Evolutionary conservation across 129 eudicot genomes (phyloP).

Genomic region (Helianthus tuberosus): DNA sequence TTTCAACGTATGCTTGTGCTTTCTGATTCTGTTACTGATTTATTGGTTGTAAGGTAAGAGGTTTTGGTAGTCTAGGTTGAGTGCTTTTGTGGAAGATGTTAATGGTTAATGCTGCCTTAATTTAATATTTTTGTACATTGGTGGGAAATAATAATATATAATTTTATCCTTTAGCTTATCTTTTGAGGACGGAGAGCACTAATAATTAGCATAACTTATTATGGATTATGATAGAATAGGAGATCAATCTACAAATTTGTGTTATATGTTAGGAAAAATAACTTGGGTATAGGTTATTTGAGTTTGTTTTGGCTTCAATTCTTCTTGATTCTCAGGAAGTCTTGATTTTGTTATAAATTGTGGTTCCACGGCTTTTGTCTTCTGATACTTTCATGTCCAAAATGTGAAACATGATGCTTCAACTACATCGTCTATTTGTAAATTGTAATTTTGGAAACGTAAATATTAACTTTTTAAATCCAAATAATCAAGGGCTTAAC

Average conservation of each 20-base stretch:
- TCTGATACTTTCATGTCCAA: neutral
- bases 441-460: neutral
- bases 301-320: neutral
- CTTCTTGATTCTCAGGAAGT: neutral
- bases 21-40: neutral
- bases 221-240: neutral
- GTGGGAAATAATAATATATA: neutral
- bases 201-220: neutral
- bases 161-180: neutral
- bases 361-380: neutral
- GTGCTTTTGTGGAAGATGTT: neutral
- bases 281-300: neutral
- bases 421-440: neutral
- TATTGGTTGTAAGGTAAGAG: neutral
- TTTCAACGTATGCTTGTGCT: neutral
- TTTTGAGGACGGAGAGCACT: neutral
- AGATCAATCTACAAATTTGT: neutral
- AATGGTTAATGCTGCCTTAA: neutral
- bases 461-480: neutral
- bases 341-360: neutral
- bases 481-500: neutral
- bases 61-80: neutral
- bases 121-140: neutral
- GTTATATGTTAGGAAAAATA: neutral
- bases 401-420: neutral